Conservation (phyloP, 2,329 filamentous ascomycete genomes). For the Aspergillus awamori region DNA sequence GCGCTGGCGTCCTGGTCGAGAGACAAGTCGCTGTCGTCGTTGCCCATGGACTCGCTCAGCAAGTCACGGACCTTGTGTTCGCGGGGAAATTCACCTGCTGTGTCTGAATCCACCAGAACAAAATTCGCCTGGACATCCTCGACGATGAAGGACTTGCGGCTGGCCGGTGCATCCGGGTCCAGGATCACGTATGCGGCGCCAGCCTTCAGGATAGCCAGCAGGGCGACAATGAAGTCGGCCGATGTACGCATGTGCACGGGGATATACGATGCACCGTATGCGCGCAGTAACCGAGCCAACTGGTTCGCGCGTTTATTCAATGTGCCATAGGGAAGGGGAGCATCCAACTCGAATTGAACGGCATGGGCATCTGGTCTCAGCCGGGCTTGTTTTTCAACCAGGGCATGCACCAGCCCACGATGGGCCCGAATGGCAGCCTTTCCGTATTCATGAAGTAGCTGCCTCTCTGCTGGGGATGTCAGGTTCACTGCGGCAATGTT, state of each 20-base stretch:
- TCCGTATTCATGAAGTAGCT: background rate
- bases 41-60: background rate
- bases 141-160: slow-evolving; percentile 15
- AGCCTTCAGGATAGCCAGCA: slow-evolving; percentile 19
- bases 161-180: slow-evolving; percentile 16
- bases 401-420: background rate
- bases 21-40: slow-evolving; percentile 1
- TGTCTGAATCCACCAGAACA: slow-evolving; percentile 5
- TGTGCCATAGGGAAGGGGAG: background rate
- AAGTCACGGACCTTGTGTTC: slow-evolving; percentile 8
- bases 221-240: slow-evolving; percentile 10
- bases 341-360: background rate
- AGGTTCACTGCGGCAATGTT: background rate
- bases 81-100: background rate
- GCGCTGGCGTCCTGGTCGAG: background rate
- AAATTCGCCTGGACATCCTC: slow-evolving; percentile 12
- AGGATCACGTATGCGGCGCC: slow-evolving; percentile 20
- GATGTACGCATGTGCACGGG: slow-evolving; percentile 11
- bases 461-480: background rate
- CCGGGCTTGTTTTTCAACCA: background rate
- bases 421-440: background rate
- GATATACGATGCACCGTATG: background rate
- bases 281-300: background rate
- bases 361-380: background rate
- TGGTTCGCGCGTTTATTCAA: background rate